Evolutionary conservation across 169 alveolate species (phyloP).

Genomic region (Eimeria maxima): DNA sequence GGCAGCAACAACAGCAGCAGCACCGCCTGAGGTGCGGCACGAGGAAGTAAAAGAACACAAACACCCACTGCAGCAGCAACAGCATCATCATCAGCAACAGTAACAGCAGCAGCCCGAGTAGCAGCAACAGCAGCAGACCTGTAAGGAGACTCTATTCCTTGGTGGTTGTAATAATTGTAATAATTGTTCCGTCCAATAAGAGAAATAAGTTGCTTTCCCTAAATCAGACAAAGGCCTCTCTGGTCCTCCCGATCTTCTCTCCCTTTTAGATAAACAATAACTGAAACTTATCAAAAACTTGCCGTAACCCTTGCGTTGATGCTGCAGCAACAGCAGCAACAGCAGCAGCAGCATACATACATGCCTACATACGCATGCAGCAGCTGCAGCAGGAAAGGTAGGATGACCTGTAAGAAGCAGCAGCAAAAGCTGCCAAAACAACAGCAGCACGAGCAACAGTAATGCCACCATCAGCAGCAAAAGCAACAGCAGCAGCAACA

Average conservation of each 20-base stretch:
- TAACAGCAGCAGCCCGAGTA: neutral
- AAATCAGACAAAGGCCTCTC: conserved; percentile 98
- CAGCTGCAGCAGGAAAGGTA: neutral
- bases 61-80: neutral
- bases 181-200: conserved; percentile 97
- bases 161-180: conserved; percentile 87
- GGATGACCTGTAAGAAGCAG: neutral
- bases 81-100: neutral
- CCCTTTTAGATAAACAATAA: conserved; percentile 96
- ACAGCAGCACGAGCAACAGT: neutral
- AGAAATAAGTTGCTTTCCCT: conserved; percentile 97
- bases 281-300: conserved; percentile 93
- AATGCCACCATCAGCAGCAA: conserved; percentile 37
- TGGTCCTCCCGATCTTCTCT: conserved; percentile 98
- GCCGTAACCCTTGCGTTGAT: conserved; percentile 96
- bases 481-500: conserved; percentile 1
- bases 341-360: neutral
- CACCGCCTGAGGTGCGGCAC: neutral
- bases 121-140: conserved; percentile 80
- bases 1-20: neutral
- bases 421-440: neutral
- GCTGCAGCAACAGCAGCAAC: conserved; percentile 83
- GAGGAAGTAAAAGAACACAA: too few species aligned
- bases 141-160: conserved; percentile 85
- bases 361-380: neutral